Percentiles rank a stretch among this genome's conserved stretches.
These are phyloP conservation scores for Candida endomychidarum DNA, from an alignment of 805 yeast genomes.

Conservation along the genomic window DNA sequence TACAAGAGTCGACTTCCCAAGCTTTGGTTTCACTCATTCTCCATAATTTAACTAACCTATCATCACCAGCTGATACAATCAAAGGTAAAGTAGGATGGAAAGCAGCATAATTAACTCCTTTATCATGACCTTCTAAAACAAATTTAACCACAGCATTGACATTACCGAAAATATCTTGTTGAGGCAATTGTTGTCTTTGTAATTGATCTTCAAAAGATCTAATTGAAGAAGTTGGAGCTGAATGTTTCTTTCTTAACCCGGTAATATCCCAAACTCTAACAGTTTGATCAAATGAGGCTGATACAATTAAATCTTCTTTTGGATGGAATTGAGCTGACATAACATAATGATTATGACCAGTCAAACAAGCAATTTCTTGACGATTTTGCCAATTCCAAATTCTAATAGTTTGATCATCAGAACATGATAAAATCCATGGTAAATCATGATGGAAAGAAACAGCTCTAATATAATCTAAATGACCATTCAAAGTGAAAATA, in stretches of 20 bases:
- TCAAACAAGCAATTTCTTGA: constrained; percentile 92
- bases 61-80: constrained; percentile 95
- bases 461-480: constrained; percentile 91
- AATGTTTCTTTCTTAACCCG: constrained; percentile 90
- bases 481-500: constrained; percentile 87
- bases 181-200: constrained; percentile 65
- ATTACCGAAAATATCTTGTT: constrained; percentile 92
- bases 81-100: constrained; percentile 96
- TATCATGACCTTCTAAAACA: constrained; percentile 95
- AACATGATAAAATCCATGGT: constrained; percentile 95
- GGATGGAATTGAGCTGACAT: constrained; percentile 99
- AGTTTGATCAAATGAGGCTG: constrained; percentile 97
- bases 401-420: constrained; percentile 97
- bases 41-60: constrained; percentile 93
- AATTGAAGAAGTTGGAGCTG: constrained; percentile 60
- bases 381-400: constrained; percentile 99
- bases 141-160: constrained; percentile 93
- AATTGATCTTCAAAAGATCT: constrained; percentile 53
- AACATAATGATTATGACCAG: constrained; percentile 98
- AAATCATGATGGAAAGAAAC: constrained; percentile 92
- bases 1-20: constrained; percentile 98
- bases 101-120: constrained; percentile 98
- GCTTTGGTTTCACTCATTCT: constrained; percentile 97
- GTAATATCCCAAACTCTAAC: constrained; percentile 98
- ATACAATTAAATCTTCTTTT: constrained; percentile 87